Percentiles rank a stretch among this genome's conserved stretches.
Evolutionary conservation across 352 stramenopile species (phyloP).

Genomic region (Phytophthora macrochlamydospora): DNA sequence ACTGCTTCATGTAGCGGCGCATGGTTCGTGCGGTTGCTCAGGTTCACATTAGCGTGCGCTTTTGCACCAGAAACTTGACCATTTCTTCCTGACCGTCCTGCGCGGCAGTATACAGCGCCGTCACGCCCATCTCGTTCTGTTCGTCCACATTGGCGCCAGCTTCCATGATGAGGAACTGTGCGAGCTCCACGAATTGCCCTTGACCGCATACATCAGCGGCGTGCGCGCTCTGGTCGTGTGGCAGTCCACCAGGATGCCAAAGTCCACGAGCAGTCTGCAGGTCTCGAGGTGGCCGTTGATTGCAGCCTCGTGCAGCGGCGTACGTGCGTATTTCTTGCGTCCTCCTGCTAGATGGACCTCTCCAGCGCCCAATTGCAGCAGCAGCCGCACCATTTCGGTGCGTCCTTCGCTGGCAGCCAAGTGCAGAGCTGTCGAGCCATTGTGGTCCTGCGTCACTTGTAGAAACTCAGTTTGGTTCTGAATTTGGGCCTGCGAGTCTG

Average conservation of each 20-base stretch:
- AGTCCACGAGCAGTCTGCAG: slow-evolving; percentile 57
- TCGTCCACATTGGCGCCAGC: slow-evolving; percentile 66
- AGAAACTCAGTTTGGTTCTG: slow-evolving; percentile 43
- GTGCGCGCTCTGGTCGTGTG: slow-evolving; percentile 80
- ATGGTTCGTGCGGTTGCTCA: slow-evolving; percentile 67
- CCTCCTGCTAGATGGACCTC: slow-evolving; percentile 67
- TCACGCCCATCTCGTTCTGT: slow-evolving; percentile 83
- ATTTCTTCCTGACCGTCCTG: slow-evolving; percentile 61
- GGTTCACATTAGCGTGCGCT: slow-evolving; percentile 58
- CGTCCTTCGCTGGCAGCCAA: slow-evolving; percentile 67
- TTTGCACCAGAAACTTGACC: slow-evolving; percentile 49
- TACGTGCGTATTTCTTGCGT: slow-evolving; percentile 69
- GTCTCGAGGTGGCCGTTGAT: slow-evolving; percentile 63
- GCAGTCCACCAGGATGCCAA: slow-evolving; percentile 70
- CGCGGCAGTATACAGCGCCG: slow-evolving; percentile 68
- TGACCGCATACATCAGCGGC: slow-evolving; percentile 79
- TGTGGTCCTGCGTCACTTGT: slow-evolving; percentile 73
- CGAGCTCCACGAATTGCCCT: slow-evolving; percentile 59
- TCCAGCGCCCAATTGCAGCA: slow-evolving; percentile 56
- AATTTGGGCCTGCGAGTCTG: slow-evolving; percentile 8
- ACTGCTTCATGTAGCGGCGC: slow-evolving; percentile 73
- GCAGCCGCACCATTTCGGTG: slow-evolving; percentile 42
- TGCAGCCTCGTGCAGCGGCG: slow-evolving; percentile 75
- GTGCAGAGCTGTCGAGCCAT: slow-evolving; percentile 65
- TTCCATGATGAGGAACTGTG: slow-evolving; percentile 47